Percentiles rank a stretch among this genome's conserved stretches.
Evolutionary conservation across 179 eudicot species (phyloP).

Genomic region (Silene coronaria): DNA sequence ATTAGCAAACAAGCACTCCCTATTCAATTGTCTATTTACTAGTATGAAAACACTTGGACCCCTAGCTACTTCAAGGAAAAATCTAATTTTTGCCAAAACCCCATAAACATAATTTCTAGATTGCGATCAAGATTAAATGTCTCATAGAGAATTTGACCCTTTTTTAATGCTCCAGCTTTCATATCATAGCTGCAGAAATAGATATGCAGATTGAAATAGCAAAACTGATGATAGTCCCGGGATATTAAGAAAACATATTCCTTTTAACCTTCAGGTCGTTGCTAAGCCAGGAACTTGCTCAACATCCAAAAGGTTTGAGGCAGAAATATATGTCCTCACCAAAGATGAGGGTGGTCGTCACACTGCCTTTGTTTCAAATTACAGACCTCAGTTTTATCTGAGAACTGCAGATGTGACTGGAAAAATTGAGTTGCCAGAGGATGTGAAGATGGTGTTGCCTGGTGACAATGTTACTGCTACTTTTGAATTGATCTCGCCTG

Average conservation of each 20-base stretch:
- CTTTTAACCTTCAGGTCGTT: slow-evolving; percentile 48
- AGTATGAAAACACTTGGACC: background rate
- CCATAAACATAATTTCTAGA: background rate
- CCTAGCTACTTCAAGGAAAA: background rate
- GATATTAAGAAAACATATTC: background rate
- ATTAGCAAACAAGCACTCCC: background rate
- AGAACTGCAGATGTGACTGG: slow-evolving; percentile 92
- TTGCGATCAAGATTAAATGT: background rate
- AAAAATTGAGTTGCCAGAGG: slow-evolving; percentile 74
- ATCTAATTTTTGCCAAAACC: background rate
- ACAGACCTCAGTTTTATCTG: slow-evolving; percentile 84
- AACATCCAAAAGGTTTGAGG: slow-evolving; percentile 78
- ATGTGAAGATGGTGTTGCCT: slow-evolving; percentile 95
- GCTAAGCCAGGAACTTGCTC: slow-evolving; percentile 76
- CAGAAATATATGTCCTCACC: slow-evolving; percentile 86
- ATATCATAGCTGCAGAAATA: background rate
- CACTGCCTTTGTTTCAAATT: slow-evolving; percentile 71
- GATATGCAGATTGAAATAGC: background rate
- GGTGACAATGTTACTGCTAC: slow-evolving; percentile 92
- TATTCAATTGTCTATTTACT: background rate
- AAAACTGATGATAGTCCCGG: background rate
- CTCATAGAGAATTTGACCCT: background rate
- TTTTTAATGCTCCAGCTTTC: background rate
- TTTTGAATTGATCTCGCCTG: slow-evolving; percentile 75
- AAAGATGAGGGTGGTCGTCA: slow-evolving; percentile 99